A percentile compares a stretch with the other conserved stretches of the same genome.
Evolutionary conservation across 441 rosid species (phyloP).

Genomic region (Populus hybrid): DNA sequence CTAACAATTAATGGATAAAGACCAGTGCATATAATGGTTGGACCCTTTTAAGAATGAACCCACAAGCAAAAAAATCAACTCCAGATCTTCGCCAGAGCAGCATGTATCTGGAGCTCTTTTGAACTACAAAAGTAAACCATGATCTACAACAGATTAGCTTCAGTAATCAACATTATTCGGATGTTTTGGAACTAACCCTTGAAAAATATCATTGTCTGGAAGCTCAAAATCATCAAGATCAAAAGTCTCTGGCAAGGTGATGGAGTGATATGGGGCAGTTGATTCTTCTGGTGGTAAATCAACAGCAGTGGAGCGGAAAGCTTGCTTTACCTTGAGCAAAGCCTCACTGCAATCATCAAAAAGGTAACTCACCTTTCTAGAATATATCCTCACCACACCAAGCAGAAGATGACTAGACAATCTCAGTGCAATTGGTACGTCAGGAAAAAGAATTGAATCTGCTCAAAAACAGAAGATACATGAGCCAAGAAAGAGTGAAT

Average conservation of each 20-base stretch:
- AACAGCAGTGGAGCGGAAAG: slow-evolving; percentile 97
- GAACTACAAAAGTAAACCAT: neutral
- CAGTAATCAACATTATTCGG: neutral
- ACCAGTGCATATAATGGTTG: neutral
- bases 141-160: slow-evolving; percentile 1
- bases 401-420: slow-evolving; percentile 84
- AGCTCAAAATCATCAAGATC: slow-evolving; percentile 99
- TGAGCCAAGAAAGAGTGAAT: slow-evolving; percentile 5
- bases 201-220: slow-evolving; percentile 91
- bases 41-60: neutral
- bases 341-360: slow-evolving; percentile 99
- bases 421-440: slow-evolving; percentile 92
- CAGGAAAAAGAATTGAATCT: slow-evolving; percentile 99
- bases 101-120: neutral
- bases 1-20: neutral
- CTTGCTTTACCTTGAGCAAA: slow-evolving; percentile 96
- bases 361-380: slow-evolving; percentile 97
- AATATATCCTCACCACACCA: slow-evolving; percentile 46
- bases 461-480: slow-evolving; percentile 26
- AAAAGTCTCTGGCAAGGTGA: slow-evolving; percentile 99
- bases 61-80: neutral
- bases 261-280: slow-evolving; percentile 97
- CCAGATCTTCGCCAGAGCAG: neutral
- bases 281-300: slow-evolving; percentile 99
- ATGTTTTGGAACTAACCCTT: slow-evolving; percentile 66